These are phyloP conservation scores for Penicillium turbatum DNA, from an alignment of 495 filamentous ascomycete species.

Conservation along the genomic window DNA sequence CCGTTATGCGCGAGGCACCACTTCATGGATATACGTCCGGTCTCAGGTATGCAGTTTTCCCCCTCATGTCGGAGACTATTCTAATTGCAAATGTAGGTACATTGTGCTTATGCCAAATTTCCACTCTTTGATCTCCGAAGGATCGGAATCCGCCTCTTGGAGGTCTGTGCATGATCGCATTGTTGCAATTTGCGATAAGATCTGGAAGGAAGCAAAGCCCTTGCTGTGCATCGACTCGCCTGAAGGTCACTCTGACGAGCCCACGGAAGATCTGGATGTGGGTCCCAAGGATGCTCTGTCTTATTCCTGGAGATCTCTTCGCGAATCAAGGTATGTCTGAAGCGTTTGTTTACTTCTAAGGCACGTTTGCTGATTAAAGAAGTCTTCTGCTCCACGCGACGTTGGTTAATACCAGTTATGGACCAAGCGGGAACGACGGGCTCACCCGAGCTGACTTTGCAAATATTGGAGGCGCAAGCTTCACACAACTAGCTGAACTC, in stretches of 20 bases:
- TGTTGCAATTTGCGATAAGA: slow-evolving; percentile 49
- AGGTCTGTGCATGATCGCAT: slow-evolving; percentile 52
- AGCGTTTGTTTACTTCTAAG: background rate
- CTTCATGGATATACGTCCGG: slow-evolving; percentile 68
- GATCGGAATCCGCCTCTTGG: slow-evolving; percentile 25
- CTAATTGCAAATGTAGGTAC: slow-evolving; percentile 37
- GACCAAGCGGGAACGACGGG: slow-evolving; percentile 29
- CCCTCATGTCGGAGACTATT: background rate
- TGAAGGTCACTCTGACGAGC: slow-evolving; percentile 76
- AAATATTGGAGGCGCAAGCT: slow-evolving; percentile 63
- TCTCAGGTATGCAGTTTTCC: slow-evolving; percentile 45
- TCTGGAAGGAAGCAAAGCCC: slow-evolving; percentile 71
- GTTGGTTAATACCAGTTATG: slow-evolving; percentile 35
- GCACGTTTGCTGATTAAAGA: slow-evolving; percentile 35
- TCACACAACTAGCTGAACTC: slow-evolving; percentile 75
- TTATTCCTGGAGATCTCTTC: slow-evolving; percentile 87
- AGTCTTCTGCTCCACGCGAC: slow-evolving; percentile 50
- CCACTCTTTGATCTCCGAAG: slow-evolving; percentile 26
- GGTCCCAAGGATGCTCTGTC: slow-evolving; percentile 83
- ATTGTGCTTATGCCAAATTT: slow-evolving; percentile 39
- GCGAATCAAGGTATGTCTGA: slow-evolving; percentile 71
- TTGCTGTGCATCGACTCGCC: slow-evolving; percentile 88
- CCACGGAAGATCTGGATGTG: slow-evolving; percentile 61
- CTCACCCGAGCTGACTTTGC: slow-evolving; percentile 39
- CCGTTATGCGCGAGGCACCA: slow-evolving; percentile 58